A percentile compares a stretch with the other conserved stretches of the same genome.
These are phyloP conservation scores for Boletus vermiculosoides DNA, from an alignment of 768 basidiomycete genomes.

Conservation along the genomic window DNA sequence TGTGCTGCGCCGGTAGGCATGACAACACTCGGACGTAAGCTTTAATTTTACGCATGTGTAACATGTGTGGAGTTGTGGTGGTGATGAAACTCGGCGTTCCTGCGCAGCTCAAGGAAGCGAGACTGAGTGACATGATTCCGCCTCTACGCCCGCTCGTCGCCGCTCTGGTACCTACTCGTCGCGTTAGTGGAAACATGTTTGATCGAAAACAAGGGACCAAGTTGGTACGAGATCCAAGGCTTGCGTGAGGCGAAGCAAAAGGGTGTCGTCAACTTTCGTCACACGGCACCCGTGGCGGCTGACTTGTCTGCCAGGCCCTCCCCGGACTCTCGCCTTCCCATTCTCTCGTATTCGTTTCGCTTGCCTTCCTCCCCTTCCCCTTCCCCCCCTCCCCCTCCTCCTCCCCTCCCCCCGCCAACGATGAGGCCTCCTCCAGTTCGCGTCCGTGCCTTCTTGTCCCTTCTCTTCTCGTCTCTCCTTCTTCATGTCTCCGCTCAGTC, in stretches of 20 bases:
- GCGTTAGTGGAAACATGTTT: background rate
- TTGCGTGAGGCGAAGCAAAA: slow-evolving; percentile 5
- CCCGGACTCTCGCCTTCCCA: slow-evolving; percentile 1
- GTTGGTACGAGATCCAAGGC: background rate
- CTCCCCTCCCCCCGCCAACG: slow-evolving; percentile 1
- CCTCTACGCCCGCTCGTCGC: slow-evolving; percentile 9
- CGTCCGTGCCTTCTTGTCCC: slow-evolving; percentile 12
- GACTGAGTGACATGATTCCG: background rate
- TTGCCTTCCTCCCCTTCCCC: background rate
- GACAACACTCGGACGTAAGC: slow-evolving; percentile 8
- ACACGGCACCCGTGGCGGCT: slow-evolving; percentile 32
- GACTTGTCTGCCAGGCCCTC: slow-evolving; percentile 18
- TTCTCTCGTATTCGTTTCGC: background rate
- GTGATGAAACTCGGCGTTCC: background rate
- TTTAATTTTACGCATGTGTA: background rate
- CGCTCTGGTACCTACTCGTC: slow-evolving; percentile 1
- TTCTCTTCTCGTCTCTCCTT: slow-evolving; percentile 32
- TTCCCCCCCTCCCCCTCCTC: background rate
- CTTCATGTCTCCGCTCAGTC: slow-evolving; percentile 40
- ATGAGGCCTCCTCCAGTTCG: slow-evolving; percentile 11
- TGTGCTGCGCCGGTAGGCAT: background rate
- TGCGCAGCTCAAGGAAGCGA: background rate
- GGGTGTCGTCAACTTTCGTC: slow-evolving; percentile 11
- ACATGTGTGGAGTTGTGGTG: background rate
- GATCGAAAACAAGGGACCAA: background rate